Percentiles rank a stretch among this genome's conserved stretches.
Evolutionary conservation across 2,329 filamentous ascomycete genomes (phyloP).

Genomic region (Penicillium italicum): DNA sequence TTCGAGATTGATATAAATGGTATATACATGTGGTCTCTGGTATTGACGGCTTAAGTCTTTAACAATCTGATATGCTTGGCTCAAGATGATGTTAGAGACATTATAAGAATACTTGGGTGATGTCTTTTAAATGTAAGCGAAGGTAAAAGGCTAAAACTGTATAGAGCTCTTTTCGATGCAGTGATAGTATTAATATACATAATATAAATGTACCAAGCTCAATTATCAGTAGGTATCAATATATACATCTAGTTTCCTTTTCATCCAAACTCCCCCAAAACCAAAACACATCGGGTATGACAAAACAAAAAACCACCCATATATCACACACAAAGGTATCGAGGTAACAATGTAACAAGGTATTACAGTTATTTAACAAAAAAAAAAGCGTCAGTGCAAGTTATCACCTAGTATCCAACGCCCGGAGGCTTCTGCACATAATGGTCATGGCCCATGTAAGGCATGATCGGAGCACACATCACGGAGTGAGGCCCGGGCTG

Average conservation of each 20-base stretch:
- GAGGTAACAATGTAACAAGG: conserved; percentile 3
- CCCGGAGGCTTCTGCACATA: conserved; percentile 22
- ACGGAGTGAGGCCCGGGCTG: conserved; percentile 23
- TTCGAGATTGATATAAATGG: neutral
- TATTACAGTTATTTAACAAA: conserved; percentile 11
- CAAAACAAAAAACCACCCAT: conserved; percentile 17
- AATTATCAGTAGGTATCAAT: conserved; percentile 13
- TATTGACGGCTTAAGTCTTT: neutral
- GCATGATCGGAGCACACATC: conserved; percentile 30
- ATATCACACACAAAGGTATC: conserved; percentile 7
- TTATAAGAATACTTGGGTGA: neutral
- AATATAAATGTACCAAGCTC: neutral
- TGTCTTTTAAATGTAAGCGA: neutral
- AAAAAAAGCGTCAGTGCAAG: neutral
- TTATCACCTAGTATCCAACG: conserved; percentile 21
- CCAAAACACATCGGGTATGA: conserved; percentile 18
- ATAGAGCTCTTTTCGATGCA: neutral
- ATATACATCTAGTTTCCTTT: conserved; percentile 5
- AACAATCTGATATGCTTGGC: neutral
- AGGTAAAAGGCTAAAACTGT: neutral
- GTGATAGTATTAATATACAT: neutral
- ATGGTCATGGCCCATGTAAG: conserved; percentile 25
- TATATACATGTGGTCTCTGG: neutral
- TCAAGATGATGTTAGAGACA: neutral
- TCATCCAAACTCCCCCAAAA: conserved; percentile 6